Evolutionary conservation across 352 stramenopile species (phyloP), one percentile per base, ranked within the genome.

Genomic region (Globisporangium middletonii): DNA sequence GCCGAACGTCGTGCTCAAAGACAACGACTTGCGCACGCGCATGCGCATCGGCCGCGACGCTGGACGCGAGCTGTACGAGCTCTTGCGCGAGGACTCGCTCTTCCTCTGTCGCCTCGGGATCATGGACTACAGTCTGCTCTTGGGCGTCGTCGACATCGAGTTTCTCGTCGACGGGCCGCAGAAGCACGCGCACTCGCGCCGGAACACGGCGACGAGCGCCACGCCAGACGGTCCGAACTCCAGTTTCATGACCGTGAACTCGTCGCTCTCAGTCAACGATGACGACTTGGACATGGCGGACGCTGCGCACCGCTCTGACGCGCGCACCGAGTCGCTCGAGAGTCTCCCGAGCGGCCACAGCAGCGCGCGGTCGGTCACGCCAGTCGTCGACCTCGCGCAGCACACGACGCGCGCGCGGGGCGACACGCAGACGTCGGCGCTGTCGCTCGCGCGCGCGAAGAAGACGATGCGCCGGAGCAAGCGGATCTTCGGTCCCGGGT

Each of bases 111-210:
- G 77, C 9, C 61, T 88, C 1, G 86, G 86, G 4, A 95, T 96
- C 58, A 97, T 97, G 88, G 88, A 97, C 61, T 97, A 97, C 68
- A 94, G 80, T 54, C 59, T 97, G 18, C 63, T 97, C n/a, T 67
- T 97, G 1, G 87, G 87, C 8, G 81, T 96, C 26, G 79, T 86
- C 53, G 81, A 93, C 56, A 87, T 91, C 35, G 81, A 92, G 60
- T 94, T 91, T 57, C 67, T 77, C 5, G 83, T 93, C 37, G 85
- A 93, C 41, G 16, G 19, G 18, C 18, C 18, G n/a, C 74, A 83
- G 28, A 64, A 67, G 5, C 38, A 38, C 16, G 9, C 19, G 4
- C 46, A 59, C 53, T 53, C 69, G 58, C 53, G 55, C 6, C 63
- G 67, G 0, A 77, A 72, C 26, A 69, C 64, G 7, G 68, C 63